These are phyloP conservation scores for Cucurbita pepo DNA, from an alignment of 306 rosid genomes.

Conservation along the genomic window DNA sequence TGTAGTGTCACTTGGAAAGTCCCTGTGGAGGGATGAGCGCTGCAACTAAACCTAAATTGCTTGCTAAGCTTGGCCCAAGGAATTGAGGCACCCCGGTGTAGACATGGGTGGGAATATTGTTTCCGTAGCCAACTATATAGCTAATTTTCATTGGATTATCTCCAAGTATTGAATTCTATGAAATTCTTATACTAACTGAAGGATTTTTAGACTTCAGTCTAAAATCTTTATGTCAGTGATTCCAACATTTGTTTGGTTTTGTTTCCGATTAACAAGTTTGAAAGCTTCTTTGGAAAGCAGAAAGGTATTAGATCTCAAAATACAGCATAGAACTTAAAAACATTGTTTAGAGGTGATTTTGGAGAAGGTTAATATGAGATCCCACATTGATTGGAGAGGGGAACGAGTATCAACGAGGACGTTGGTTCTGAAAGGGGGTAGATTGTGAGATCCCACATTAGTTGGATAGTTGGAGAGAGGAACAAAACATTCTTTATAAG, in stretches of 20 bases:
- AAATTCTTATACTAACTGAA: neutral
- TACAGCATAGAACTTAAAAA: neutral
- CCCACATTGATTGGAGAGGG: too few relatives aligned
- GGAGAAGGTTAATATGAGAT: neutral
- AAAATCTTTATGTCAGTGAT: neutral
- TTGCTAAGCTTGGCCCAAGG: conserved; percentile 63
- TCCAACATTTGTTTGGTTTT: neutral
- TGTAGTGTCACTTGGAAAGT: conserved; percentile 19
- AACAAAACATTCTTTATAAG: too few relatives aligned
- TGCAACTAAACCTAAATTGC: conserved; percentile 81
- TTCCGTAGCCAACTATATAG: conserved; percentile 60
- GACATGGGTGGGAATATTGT: conserved; percentile 45
- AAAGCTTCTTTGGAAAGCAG: neutral
- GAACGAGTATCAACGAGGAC: too few relatives aligned
- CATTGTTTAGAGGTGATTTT: neutral
- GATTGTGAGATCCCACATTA: too few relatives aligned
- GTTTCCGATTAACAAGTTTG: neutral
- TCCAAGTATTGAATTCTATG: conserved; percentile 32
- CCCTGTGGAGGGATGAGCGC: conserved; percentile 62
- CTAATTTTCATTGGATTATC: conserved; percentile 70
- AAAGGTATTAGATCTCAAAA: neutral
- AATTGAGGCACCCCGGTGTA: conserved; percentile 71
- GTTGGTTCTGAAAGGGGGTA: too few relatives aligned
- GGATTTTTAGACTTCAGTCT: neutral
- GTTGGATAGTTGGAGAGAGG: too few relatives aligned